These are phyloP conservation scores for Diaporthe humulicola DNA, from an alignment of 2,329 filamentous ascomycete species.

Conservation along the genomic window DNA sequence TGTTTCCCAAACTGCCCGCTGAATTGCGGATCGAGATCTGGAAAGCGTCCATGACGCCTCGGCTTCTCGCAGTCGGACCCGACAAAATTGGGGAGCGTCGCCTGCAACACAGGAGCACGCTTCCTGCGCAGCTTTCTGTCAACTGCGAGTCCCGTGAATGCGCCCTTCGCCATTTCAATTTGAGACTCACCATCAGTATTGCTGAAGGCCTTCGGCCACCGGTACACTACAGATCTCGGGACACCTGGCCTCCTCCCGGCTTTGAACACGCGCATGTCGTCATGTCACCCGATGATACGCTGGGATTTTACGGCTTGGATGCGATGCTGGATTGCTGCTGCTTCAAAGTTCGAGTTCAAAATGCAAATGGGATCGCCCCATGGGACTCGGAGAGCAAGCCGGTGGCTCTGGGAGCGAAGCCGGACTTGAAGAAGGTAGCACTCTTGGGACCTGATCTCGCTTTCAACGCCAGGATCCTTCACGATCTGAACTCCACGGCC, in stretches of 20 bases:
- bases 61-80: background rate
- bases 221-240: too few species aligned
- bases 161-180: background rate
- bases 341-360: background rate
- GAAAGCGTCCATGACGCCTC: background rate
- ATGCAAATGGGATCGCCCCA: too few species aligned
- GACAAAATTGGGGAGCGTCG: background rate
- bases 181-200: background rate
- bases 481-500: background rate
- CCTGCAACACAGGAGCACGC: background rate
- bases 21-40: background rate
- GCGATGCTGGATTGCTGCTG: accelerated
- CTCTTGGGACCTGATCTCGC: background rate
- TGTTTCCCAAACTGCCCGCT: background rate
- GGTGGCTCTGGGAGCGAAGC: background rate
- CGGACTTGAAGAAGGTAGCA: background rate
- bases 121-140: background rate
- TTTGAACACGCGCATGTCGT: background rate
- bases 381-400: background rate
- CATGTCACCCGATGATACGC: slow-evolving; percentile 3
- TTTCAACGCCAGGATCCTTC: background rate
- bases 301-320: background rate
- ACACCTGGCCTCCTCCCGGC: too few species aligned
- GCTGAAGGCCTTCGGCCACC: too few species aligned
- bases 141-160: background rate